Evolutionary conservation across 2,329 filamentous ascomycete genomes (phyloP), one percentile per base, ranked within the genome.

Genomic region (Xylaria sp.): DNA sequence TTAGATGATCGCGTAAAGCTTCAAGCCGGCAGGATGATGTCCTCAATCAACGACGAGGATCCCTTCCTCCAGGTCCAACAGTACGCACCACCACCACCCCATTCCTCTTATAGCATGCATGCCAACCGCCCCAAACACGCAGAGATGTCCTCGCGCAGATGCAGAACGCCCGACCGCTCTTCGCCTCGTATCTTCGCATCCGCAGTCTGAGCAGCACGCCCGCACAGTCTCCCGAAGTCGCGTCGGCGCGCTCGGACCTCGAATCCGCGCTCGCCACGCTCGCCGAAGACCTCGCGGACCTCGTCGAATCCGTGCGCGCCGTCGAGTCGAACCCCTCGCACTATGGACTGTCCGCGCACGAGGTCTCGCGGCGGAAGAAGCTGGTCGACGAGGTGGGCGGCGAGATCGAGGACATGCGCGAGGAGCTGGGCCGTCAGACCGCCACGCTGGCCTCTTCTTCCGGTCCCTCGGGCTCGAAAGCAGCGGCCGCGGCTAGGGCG

Each of bases 131-230:
- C 45, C 36, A 5, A 61, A 63, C 27, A 29, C 54, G 66, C 77
- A 97, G 94, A 81, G 96, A 99, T 81, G 93, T 98, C 72, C 90
- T 97, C 72, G 83, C 89, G 70, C 92, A 96, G 68, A 89, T 99
- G 70, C 87, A 91, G 71, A 89, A 88, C 15, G 92, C 93, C 60
- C 91, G 95, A 10, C 90, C 94, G 59, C 89, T 97, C 64, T 97
- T 97, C 85, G 90, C 92, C 70, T 97, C 94, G 17, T 99, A 97
- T 83, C 87, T 97, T 49, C 95, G 96, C 77, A 99, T 99, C 81
- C 93, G 94, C 76, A 96, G 94, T 51, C 90, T 97, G 29, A 87
- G 90, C 66, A 90, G 90, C 58, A 66, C 61, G 82, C 62, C 90
- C 82, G 59, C 90, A 15, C 84, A 85, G 49, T 94, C 92, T 20